phyloP scores from a whole-genome alignment of 495 filamentous ascomycete genomes.

The Podospora fimiseda region DNA sequence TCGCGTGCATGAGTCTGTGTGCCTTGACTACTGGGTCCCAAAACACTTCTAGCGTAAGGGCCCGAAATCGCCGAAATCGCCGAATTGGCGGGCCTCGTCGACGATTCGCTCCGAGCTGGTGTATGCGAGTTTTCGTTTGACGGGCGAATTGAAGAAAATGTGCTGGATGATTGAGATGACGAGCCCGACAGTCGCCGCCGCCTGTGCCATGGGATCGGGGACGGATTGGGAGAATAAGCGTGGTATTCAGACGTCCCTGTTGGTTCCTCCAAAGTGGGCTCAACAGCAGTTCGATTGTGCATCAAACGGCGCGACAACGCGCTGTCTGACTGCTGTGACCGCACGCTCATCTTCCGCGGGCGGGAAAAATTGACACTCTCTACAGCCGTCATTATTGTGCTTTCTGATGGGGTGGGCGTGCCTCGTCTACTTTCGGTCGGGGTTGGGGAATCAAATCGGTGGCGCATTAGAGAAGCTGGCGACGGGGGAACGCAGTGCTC shows the following conservation, averaged over 20 bases:
- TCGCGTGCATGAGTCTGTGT: slow-evolving; percentile 6
- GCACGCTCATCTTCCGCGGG: slow-evolving; percentile 42
- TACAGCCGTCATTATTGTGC: slow-evolving; percentile 21
- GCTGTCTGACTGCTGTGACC: slow-evolving; percentile 32
- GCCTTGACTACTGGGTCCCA: slow-evolving; percentile 12
- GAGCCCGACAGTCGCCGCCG: slow-evolving; percentile 39
- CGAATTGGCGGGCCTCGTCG: slow-evolving; percentile 17
- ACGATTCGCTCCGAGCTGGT: slow-evolving; percentile 13
- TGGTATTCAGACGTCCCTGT: slow-evolving; percentile 16
- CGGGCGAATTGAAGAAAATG: slow-evolving; percentile 34
- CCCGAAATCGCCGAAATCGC: slow-evolving; percentile 14
- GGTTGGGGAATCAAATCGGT: slow-evolving; percentile 16
- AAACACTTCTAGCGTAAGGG: slow-evolving; percentile 10
- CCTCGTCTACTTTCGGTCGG: slow-evolving; percentile 19
- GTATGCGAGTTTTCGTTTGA: slow-evolving; percentile 25
- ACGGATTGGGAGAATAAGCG: slow-evolving; percentile 7
- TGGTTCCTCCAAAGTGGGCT: slow-evolving; percentile 28
- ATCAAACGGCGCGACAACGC: slow-evolving; percentile 24
- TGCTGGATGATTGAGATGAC: slow-evolving; percentile 41
- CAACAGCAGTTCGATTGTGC: slow-evolving; percentile 19
- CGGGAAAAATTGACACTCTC: slow-evolving; percentile 54
- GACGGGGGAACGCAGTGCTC: slow-evolving; percentile 15
- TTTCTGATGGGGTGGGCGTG: slow-evolving; percentile 15
- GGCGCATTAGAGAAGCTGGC: slow-evolving; percentile 12
- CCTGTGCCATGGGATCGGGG: slow-evolving; percentile 30